A percentile compares a stretch with the other conserved stretches of the same genome.
These are phyloP conservation scores for Hippophae gyantsensis DNA, from an alignment of 306 rosid species.

Conservation along the genomic window DNA sequence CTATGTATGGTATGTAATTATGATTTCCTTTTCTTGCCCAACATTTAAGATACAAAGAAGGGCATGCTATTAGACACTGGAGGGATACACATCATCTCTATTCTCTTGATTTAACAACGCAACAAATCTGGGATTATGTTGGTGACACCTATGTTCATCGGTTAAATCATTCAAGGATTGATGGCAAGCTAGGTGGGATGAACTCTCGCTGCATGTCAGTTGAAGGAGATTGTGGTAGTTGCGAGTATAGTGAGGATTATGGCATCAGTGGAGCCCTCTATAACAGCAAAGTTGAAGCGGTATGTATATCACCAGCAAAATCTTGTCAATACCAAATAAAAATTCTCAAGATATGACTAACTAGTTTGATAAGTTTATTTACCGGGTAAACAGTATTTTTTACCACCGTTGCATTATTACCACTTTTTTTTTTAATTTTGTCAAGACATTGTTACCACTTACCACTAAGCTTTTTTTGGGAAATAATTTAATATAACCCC, in stretches of 20 bases:
- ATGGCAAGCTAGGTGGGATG: conserved; percentile 54
- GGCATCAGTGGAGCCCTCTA: conserved; percentile 69
- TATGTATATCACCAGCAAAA: conserved; percentile 26
- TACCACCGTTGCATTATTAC: no score
- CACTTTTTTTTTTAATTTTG: no score
- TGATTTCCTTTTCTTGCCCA: conserved; percentile 4
- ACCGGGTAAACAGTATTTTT: no score
- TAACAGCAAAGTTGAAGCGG: conserved; percentile 86
- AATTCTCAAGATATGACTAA: not conserved
- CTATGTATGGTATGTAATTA: not conserved
- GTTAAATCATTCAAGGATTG: conserved; percentile 76
- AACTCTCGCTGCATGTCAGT: conserved; percentile 38
- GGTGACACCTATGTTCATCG: conserved; percentile 85
- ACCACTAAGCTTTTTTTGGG: no score
- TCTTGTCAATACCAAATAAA: not conserved
- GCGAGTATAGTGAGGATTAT: conserved; percentile 57
- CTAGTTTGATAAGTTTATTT: conserved; percentile 4
- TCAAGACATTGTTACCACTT: no score
- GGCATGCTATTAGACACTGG: conserved; percentile 89
- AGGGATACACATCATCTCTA: conserved; percentile 79
- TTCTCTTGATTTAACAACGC: conserved; percentile 79
- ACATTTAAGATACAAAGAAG: conserved; percentile 65
- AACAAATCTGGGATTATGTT: conserved; percentile 95
- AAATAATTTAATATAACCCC: no score
- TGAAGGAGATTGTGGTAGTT: conserved; percentile 65